phyloP scores from a whole-genome alignment of 139 green algal species.

The Volvox reticuliferus region DNA sequence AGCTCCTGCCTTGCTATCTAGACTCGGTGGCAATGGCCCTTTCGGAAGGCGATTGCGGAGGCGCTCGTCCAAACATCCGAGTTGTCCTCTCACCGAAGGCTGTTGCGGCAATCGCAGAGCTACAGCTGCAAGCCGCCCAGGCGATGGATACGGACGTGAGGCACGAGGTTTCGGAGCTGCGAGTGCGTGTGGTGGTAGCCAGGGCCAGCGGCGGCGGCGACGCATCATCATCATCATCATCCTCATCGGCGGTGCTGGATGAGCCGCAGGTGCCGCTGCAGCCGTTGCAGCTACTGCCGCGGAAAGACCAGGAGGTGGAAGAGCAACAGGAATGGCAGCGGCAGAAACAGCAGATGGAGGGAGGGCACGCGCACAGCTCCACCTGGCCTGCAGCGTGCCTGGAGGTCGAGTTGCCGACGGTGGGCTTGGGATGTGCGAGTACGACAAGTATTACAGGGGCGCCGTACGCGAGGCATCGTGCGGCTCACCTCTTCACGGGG shows the following conservation, averaged over 20 bases:
- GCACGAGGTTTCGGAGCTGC: not conserved
- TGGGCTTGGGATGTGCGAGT: not conserved
- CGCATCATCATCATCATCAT: not conserved
- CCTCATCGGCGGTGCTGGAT: not conserved
- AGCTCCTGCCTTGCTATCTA: constrained; percentile 11
- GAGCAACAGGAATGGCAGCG: not conserved
- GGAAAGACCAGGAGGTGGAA: not conserved
- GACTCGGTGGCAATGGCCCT: not conserved
- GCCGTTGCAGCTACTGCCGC: not conserved
- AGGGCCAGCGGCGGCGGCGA: not conserved
- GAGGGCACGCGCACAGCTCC: not conserved
- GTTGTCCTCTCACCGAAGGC: not conserved
- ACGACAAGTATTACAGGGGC: no score
- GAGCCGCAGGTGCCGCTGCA: not conserved
- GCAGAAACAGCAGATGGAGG: not conserved
- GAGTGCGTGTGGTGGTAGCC: constrained; percentile 10
- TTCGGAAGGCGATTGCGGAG: not conserved
- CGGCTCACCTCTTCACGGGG: no score
- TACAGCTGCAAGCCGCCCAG: not conserved
- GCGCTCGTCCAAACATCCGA: not conserved
- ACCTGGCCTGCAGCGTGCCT: not conserved
- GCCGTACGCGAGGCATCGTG: no score
- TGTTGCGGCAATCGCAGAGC: not conserved
- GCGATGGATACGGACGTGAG: not conserved
- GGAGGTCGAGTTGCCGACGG: not conserved